Conservation (phyloP, 2,329 filamentous ascomycete species). For the Mycogone perniciosa region DNA sequence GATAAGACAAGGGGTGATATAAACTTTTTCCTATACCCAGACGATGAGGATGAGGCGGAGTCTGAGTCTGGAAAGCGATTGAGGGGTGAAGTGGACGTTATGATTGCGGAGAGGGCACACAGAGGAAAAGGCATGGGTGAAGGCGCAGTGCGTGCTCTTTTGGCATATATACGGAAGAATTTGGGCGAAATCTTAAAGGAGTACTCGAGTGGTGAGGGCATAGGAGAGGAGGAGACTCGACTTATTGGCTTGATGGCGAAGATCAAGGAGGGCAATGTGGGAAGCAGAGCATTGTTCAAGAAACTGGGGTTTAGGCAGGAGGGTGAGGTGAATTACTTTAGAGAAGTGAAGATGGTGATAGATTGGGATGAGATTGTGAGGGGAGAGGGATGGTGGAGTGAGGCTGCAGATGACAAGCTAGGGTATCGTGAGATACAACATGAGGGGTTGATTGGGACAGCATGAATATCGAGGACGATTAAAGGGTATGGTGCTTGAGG, state of each 20-base stretch:
- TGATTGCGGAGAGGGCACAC: constrained; percentile 61
- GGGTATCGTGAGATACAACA: constrained; percentile 2
- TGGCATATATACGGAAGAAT: constrained; percentile 59
- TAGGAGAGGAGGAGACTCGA: not conserved
- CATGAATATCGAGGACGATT: not conserved
- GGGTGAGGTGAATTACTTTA: constrained; percentile 54
- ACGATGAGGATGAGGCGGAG: constrained; percentile 33
- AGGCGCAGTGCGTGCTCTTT: constrained; percentile 58
- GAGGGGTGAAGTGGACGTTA: constrained; percentile 76
- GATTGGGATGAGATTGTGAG: constrained; percentile 22
- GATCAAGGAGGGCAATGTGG: constrained; percentile 50
- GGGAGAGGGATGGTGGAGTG: constrained; percentile 20
- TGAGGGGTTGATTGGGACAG: not conserved
- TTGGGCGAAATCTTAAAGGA: constrained; percentile 46
- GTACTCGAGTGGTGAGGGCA: constrained; percentile 24
- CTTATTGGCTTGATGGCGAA: constrained; percentile 45
- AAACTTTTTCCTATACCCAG: constrained; percentile 69
- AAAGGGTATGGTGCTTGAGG: not conserved
- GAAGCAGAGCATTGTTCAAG: constrained; percentile 46
- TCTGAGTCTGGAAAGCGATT: constrained; percentile 21
- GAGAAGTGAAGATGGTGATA: constrained; percentile 48
- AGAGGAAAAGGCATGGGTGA: constrained; percentile 60
- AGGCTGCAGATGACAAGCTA: not conserved
- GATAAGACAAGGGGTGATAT: constrained; percentile 65
- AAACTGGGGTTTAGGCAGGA: constrained; percentile 45